Percentiles rank a stretch among this genome's conserved stretches.
phyloP scores from a whole-genome alignment of 352 stramenopile species.

The Phytophthora foliorum region DNA sequence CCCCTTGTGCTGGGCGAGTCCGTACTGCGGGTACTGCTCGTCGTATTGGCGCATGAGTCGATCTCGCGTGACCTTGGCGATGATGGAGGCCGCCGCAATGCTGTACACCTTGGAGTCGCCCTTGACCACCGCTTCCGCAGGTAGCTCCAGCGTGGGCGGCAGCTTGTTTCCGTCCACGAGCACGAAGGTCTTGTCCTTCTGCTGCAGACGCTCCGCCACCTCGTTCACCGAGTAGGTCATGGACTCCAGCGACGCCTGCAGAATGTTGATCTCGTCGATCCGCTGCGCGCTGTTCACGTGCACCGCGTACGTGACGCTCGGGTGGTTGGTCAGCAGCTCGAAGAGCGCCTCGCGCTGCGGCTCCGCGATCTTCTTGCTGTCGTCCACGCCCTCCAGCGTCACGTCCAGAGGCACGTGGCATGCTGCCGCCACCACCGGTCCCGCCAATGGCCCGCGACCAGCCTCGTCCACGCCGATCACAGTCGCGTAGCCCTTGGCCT shows the following conservation, averaged over 20 bases:
- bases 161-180: constrained; percentile 97
- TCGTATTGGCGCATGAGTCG: constrained; percentile 97
- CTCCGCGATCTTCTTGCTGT: constrained; percentile 98
- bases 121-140: constrained; percentile 94
- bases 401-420: constrained; percentile 86
- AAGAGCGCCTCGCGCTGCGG: constrained; percentile 94
- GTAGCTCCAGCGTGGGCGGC: constrained; percentile 87
- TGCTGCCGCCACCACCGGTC: constrained; percentile 86
- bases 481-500: constrained; percentile 62
- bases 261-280: constrained; percentile 99
- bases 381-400: constrained; percentile 88
- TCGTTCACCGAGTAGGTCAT: constrained; percentile 93
- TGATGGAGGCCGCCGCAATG: constrained; percentile 98
- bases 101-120: constrained; percentile 96
- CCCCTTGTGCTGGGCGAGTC: constrained; percentile 97
- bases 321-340: constrained; percentile 83
- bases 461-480: constrained; percentile 98
- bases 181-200: constrained; percentile 77
- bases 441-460: constrained; percentile 95
- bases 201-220: constrained; percentile 47
- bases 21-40: constrained; percentile 94
- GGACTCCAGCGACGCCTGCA: constrained; percentile 96
- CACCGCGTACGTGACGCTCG: constrained; percentile 90
- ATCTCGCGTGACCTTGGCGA: constrained; percentile 99
- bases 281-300: constrained; percentile 74